Evolutionary conservation across 768 basidiomycete species (phyloP), one percentile per base, ranked within the genome.

Genomic region (Mycena sanguinolenta): DNA sequence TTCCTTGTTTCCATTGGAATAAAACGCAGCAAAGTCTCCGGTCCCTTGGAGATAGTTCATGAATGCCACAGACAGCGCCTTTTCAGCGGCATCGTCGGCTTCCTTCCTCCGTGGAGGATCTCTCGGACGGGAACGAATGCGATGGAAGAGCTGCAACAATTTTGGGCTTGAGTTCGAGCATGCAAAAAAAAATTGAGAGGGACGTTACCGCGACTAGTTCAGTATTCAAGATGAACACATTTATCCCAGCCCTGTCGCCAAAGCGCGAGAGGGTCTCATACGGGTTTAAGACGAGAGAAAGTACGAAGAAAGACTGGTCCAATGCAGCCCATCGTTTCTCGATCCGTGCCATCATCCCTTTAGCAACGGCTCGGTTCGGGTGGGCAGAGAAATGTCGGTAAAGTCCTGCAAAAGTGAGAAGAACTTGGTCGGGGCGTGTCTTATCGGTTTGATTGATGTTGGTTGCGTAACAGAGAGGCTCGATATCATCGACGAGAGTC

Each of bases 381-480:
- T 71, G 70, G 21, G 4, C 28, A 28, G 44, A 8, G 25, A 73
- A 73, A 49, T 73, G 67, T n/a, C 49, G 63, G 52, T 50, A 73
- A 1, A 73, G n/a, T 1, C 67, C 71, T 0, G 54, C 70, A 17
- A 72, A 58, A 16, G 23, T 27, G 16, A 67, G 60, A 10, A 68
- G n/a, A n/a, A 72, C 67, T 58, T 67, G 60, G 32, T 72, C 70
- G 0, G 30, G 46, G 14, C 69, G 69, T 1, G 58, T 49, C 4
- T 5, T 30, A 28, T 71, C 65, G 4, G 38, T 16, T 42, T 71
- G 69, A 23, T 58, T 67, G 23, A 72, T 72, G 38, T 72, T 72
- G 1, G 60, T 67, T 1, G 27, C 58, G 32, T 60, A 70, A 54
- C 69, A 70, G n/a, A 73, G 55, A 7, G 72, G 72, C 53, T 73